phyloP scores from a whole-genome alignment of 2,329 filamentous ascomycete species.

The Domatiomyces catenatus region DNA sequence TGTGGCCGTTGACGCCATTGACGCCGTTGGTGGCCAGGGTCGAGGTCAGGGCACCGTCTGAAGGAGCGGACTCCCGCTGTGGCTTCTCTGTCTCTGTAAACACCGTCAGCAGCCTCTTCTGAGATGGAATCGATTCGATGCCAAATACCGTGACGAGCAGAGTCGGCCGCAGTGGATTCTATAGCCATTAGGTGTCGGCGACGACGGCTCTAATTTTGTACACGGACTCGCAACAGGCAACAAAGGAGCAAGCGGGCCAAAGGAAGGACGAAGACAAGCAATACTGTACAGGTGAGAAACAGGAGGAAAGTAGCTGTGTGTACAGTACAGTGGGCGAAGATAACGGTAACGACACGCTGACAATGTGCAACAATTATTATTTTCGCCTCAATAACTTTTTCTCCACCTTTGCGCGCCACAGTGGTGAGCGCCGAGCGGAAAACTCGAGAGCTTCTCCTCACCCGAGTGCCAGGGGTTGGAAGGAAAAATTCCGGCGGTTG shows the following conservation, averaged over 20 bases:
- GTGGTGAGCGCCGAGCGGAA: background rate
- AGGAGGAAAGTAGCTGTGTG: slow-evolving; percentile 1
- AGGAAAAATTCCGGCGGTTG: background rate
- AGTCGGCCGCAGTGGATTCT: slow-evolving; percentile 15
- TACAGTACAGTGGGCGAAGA: slow-evolving; percentile 4
- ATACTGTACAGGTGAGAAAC: slow-evolving; percentile 11
- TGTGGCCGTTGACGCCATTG: slow-evolving; percentile 9
- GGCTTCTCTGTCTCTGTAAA: background rate
- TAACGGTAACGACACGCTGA: background rate
- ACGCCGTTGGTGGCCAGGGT: slow-evolving; percentile 5
- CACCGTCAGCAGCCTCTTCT: background rate
- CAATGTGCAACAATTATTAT: background rate
- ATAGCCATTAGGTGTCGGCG: slow-evolving; percentile 5
- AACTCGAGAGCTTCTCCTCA: background rate
- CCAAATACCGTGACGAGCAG: background rate
- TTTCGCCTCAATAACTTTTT: background rate
- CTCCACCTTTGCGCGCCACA: background rate
- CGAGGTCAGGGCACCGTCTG: background rate
- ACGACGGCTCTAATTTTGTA: background rate
- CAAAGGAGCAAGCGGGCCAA: slow-evolving; percentile 4
- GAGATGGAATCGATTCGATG: background rate
- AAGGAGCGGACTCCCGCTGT: background rate
- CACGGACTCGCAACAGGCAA: background rate
- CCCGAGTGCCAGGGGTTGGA: background rate
- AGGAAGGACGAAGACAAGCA: slow-evolving; percentile 10